Conservation (phyloP, 106 monocot species). For the Platanthera zijinensis region DNA sequence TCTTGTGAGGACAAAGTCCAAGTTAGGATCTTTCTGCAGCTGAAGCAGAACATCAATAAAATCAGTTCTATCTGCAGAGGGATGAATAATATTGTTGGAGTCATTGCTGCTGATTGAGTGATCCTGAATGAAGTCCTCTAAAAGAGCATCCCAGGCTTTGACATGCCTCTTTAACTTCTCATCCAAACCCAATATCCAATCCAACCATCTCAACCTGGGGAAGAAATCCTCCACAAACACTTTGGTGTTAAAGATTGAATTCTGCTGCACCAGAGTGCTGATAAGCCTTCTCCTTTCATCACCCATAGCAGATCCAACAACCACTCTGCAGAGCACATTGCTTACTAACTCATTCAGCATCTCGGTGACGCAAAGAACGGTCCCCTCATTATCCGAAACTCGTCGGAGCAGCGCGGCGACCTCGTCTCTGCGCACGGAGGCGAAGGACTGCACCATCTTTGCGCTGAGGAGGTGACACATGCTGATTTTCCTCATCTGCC, state of each 20-base stretch:
- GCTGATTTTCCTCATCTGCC: conserved; percentile 3
- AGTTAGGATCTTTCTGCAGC: background rate
- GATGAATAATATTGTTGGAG: no score
- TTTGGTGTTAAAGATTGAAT: background rate
- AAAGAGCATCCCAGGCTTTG: conserved; percentile 9
- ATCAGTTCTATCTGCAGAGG: background rate
- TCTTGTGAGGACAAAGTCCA: background rate
- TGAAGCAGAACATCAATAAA: background rate
- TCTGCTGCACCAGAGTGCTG: background rate
- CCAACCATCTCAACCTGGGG: conserved; percentile 27
- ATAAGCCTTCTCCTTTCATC: background rate
- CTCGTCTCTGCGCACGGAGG: background rate
- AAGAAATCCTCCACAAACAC: conserved; percentile 27
- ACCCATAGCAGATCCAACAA: conserved; percentile 1
- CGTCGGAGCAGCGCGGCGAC: background rate
- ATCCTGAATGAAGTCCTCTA: conserved; percentile 18
- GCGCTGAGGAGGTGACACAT: background rate
- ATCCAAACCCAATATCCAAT: conserved; percentile 8
- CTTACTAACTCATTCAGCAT: background rate
- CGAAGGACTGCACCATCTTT: background rate
- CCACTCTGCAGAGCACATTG: conserved; percentile 4
- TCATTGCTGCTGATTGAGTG: background rate
- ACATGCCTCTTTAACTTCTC: background rate
- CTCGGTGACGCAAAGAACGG: background rate
- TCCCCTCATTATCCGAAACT: background rate